Percentiles rank a stretch among this genome's conserved stretches.
phyloP scores from a whole-genome alignment of 192 early-diverging fungal genomes.

The Spizellomyces sp. region DNA sequence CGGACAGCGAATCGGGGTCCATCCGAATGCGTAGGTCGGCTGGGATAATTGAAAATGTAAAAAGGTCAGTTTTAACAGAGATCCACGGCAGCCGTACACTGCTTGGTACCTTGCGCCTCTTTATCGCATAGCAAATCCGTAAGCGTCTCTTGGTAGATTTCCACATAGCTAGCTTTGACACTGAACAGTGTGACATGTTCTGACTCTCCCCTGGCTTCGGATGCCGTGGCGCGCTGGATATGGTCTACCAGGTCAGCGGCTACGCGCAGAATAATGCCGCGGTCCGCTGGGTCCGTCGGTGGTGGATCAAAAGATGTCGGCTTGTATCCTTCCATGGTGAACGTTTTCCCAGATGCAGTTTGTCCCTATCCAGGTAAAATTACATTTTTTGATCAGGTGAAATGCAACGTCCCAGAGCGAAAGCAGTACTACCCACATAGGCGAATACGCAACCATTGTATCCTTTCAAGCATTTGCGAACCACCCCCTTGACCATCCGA shows the following conservation, averaged over 20 bases:
- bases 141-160: conserved; percentile 50
- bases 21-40: conserved; percentile 44
- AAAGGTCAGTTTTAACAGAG: not conserved
- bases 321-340: conserved; percentile 45
- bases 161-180: conserved; percentile 45
- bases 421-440: conserved; percentile 27
- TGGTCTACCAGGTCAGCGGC: conserved; percentile 27
- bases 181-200: conserved; percentile 32
- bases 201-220: not conserved
- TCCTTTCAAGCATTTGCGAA: conserved; percentile 40
- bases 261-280: conserved; percentile 30
- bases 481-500: conserved; percentile 22
- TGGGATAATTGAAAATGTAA: conserved; percentile 10
- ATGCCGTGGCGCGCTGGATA: conserved; percentile 6
- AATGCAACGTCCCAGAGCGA: not conserved
- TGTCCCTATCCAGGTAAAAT: conserved; percentile 27
- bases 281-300: conserved; percentile 2
- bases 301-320: conserved; percentile 15
- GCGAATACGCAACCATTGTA: conserved; percentile 51
- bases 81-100: not conserved
- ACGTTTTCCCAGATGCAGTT: conserved; percentile 51
- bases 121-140: conserved; percentile 40
- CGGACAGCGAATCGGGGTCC: conserved; percentile 41
- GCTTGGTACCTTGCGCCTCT: conserved; percentile 4
- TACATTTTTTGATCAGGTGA: not conserved